These are phyloP conservation scores for Taiwanofungus camphoratus DNA, from an alignment of 1,284 basidiomycete genomes.

Conservation along the genomic window DNA sequence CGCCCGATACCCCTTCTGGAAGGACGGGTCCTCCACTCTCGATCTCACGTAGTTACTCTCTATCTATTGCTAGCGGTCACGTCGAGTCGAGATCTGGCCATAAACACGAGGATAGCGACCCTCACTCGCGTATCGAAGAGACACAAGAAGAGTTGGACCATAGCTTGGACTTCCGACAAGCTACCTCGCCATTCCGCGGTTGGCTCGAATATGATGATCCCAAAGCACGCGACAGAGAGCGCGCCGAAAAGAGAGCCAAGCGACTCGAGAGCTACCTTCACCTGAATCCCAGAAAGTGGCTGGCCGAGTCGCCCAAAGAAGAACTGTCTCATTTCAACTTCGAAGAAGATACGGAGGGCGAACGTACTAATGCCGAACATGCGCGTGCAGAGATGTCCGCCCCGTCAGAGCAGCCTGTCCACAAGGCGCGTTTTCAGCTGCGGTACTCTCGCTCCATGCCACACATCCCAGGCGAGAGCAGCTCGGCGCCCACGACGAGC, in stretches of 20 bases:
- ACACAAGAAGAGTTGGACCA: conserved; percentile 26
- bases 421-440: conserved; percentile 10
- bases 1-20: conserved; percentile 47
- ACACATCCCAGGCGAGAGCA: conserved; percentile 20
- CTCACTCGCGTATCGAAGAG: conserved; percentile 17
- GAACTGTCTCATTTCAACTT: conserved; percentile 22
- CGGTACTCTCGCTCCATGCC: conserved; percentile 43
- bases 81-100: conserved; percentile 31
- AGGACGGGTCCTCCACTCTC: conserved; percentile 73
- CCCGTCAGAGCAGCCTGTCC: neutral
- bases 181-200: conserved; percentile 49
- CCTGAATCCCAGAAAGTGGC: conserved; percentile 52
- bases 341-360: neutral
- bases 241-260: conserved; percentile 50
- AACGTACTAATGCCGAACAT: conserved; percentile 9
- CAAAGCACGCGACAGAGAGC: conserved; percentile 36
- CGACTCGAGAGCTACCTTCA: conserved; percentile 44
- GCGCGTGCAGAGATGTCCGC: neutral
- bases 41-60: conserved; percentile 57
- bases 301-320: conserved; percentile 48
- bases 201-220: conserved; percentile 45
- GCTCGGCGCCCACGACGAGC: conserved; percentile 13
- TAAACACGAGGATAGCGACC: conserved; percentile 22
- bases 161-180: conserved; percentile 26
- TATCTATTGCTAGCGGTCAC: conserved; percentile 33